Conservation (phyloP, 192 early-diverging fungal species). For the Coemansia javaensis region DNA sequence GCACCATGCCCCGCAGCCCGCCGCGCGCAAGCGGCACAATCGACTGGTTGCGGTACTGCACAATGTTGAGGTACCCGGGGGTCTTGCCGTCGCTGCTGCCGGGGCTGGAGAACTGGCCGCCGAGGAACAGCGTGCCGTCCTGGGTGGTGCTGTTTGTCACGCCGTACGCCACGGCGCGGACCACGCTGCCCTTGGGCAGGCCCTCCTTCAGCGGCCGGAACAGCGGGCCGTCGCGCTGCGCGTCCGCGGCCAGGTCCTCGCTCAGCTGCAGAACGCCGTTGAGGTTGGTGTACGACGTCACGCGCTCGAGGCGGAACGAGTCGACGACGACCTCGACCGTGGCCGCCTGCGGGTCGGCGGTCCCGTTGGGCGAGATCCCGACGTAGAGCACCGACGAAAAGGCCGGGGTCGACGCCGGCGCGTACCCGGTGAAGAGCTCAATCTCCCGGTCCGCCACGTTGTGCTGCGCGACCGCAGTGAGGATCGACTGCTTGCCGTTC, state of each 20-base stretch:
- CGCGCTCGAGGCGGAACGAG: constrained; percentile 32
- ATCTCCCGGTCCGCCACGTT: constrained; percentile 40
- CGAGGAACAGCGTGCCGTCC: constrained; percentile 51
- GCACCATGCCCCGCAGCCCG: constrained; percentile 29
- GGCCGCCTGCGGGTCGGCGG: constrained; percentile 12
- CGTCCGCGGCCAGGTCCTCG: constrained; percentile 10
- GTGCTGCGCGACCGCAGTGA: constrained; percentile 44
- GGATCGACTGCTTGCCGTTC: constrained; percentile 13
- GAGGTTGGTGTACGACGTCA: constrained; percentile 34
- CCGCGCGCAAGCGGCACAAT: constrained; percentile 23
- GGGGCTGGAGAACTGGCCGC: constrained; percentile 59
- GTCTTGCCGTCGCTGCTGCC: no score
- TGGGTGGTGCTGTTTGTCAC: constrained; percentile 15
- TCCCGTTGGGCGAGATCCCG: constrained; percentile 16
- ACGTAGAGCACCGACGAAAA: constrained; percentile 54
- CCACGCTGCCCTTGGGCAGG: constrained; percentile 45
- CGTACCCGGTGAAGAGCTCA: constrained; percentile 50
- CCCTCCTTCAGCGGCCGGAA: constrained; percentile 32
- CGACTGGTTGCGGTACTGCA: constrained; percentile 46
- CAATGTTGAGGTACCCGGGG: constrained; percentile 54
- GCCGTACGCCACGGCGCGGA: constrained; percentile 44
- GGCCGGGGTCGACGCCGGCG: constrained; percentile 40
- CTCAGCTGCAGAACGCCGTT: constrained; percentile 37
- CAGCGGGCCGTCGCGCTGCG: constrained; percentile 24
- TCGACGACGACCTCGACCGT: constrained; percentile 39